A percentile compares a stretch with the other conserved stretches of the same genome.
phyloP scores from a whole-genome alignment of 371 early-diverging fungal species.

The Paraphysoderma sedebokerense region DNA sequence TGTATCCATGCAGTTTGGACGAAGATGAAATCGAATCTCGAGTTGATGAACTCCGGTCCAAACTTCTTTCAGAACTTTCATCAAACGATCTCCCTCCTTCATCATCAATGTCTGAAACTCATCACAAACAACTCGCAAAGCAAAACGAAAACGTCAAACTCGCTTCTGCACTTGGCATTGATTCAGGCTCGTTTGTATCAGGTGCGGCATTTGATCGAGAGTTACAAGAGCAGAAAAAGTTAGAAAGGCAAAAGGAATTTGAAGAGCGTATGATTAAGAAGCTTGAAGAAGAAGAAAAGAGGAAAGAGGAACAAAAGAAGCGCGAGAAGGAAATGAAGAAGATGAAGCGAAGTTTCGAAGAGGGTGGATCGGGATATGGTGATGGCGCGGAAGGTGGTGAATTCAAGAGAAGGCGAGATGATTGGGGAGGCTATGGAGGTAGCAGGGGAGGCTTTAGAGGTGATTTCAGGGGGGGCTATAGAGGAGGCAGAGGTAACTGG shows the following conservation, averaged over 20 bases:
- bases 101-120: slow-evolving; percentile 36
- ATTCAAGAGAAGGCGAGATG: slow-evolving; percentile 6
- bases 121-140: slow-evolving; percentile 54
- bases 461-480: no score
- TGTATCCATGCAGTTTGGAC: slow-evolving; percentile 10
- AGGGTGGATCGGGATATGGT: slow-evolving; percentile 3
- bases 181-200: slow-evolving; percentile 31
- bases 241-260: slow-evolving; percentile 21
- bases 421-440: slow-evolving; percentile 4
- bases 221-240: slow-evolving; percentile 37
- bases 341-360: not conserved
- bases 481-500: no score
- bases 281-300: slow-evolving; percentile 1
- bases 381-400: no score
- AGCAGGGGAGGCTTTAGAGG: no score
- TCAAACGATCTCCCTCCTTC: slow-evolving; percentile 1
- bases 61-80: slow-evolving; percentile 28
- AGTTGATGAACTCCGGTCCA: slow-evolving; percentile 28
- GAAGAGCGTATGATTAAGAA: slow-evolving; percentile 15
- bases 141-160: slow-evolving; percentile 38
- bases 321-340: slow-evolving; percentile 10
- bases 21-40: slow-evolving; percentile 42
- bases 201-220: slow-evolving; percentile 71
- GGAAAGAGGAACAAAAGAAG: slow-evolving; percentile 10
- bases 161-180: slow-evolving; percentile 51